phyloP scores from a whole-genome alignment of 805 yeast genomes.

The Pichia insulana region DNA sequence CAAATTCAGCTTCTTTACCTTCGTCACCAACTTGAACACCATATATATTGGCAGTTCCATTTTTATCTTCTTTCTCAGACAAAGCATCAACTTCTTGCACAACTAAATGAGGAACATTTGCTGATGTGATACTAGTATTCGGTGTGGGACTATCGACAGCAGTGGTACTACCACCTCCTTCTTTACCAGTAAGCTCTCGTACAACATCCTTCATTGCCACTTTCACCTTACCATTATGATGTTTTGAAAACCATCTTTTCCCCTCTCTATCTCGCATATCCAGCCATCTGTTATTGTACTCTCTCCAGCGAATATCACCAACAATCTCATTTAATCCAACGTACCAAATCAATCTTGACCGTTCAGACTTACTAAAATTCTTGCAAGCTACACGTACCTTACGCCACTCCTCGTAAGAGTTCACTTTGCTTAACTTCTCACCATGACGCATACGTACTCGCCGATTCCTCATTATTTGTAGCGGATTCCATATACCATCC shows the following conservation, averaged over 20 bases:
- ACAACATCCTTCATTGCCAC: neutral
- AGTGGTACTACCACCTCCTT: neutral
- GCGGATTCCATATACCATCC: constrained; percentile 70
- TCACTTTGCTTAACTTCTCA: constrained; percentile 35
- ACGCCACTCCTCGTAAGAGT: constrained; percentile 7
- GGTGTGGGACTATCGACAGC: neutral
- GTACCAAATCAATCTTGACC: constrained; percentile 50
- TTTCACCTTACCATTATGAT: neutral
- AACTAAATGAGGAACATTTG: no score
- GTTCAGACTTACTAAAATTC: constrained; percentile 43
- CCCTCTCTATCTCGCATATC: constrained; percentile 40
- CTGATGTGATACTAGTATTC: no score
- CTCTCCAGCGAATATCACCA: constrained; percentile 51
- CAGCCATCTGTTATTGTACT: constrained; percentile 36
- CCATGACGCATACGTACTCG: constrained; percentile 43
- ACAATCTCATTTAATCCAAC: constrained; percentile 51
- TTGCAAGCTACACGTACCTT: constrained; percentile 53
- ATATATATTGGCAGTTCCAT: constrained; percentile 1
- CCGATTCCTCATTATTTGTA: constrained; percentile 74
- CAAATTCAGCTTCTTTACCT: constrained; percentile 15
- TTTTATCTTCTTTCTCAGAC: constrained; percentile 1
- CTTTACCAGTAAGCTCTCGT: neutral
- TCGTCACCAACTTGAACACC: neutral
- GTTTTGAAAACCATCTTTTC: constrained; percentile 36
- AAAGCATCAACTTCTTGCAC: neutral